These are phyloP conservation scores for Cornus suecica DNA, from an alignment of 148 eudicot genomes.

Conservation along the genomic window DNA sequence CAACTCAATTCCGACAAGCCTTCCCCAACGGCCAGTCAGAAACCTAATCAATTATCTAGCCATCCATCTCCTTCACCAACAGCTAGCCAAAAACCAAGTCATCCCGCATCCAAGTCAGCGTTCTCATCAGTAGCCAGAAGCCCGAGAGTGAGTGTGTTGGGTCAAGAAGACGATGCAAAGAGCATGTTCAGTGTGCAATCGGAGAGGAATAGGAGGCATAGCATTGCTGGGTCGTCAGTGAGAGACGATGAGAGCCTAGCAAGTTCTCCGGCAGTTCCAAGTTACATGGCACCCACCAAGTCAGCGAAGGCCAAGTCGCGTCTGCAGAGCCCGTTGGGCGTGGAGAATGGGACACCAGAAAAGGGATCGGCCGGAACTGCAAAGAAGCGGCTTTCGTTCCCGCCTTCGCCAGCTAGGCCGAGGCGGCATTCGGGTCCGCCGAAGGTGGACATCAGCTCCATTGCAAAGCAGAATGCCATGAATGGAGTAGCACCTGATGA, in stretches of 20 bases:
- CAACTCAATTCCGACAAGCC: conserved; percentile 42
- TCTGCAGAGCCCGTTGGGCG: conserved; percentile 40
- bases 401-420: conserved; percentile 62
- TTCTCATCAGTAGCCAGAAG: conserved; percentile 22
- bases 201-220: conserved; percentile 60
- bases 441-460: conserved; percentile 27
- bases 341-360: conserved; percentile 48
- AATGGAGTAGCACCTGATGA: conserved; percentile 15
- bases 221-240: conserved; percentile 52
- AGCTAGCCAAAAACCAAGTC: too few species aligned
- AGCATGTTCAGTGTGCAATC: conserved; percentile 51
- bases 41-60: conserved; percentile 28
- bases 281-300: conserved; percentile 80
- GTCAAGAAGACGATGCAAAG: conserved; percentile 56
- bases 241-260: conserved; percentile 84
- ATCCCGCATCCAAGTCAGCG: conserved; percentile 23
- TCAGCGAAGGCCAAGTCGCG: conserved; percentile 74
- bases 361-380: conserved; percentile 39
- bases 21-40: conserved; percentile 27
- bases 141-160: conserved; percentile 39
- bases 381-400: conserved; percentile 64
- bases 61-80: conserved; percentile 42
- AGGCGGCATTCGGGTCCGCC: conserved; percentile 61
- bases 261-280: conserved; percentile 66
- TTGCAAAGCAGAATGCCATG: not conserved